Conservation (phyloP, 2,329 filamentous ascomycete genomes). For the Ascochyta clinopodiicola region DNA sequence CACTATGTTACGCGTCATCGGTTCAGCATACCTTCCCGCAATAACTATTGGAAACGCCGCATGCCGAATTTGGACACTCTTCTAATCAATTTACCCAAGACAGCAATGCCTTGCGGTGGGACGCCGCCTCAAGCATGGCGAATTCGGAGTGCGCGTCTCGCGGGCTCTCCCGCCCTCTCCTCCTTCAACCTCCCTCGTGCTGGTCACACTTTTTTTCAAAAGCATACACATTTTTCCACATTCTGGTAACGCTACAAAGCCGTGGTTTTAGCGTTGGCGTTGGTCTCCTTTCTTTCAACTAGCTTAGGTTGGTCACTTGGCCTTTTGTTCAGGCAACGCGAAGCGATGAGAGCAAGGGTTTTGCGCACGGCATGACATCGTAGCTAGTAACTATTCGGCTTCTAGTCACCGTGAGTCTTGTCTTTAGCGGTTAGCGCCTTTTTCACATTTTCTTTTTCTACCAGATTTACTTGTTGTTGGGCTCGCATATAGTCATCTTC, state of each 20-base stretch:
- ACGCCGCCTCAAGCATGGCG: conserved; percentile 2
- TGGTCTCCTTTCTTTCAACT: conserved; percentile 9
- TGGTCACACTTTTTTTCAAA: conserved; percentile 14
- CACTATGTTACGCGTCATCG: conserved; percentile 18
- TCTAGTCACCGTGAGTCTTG: not conserved
- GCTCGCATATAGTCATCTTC: conserved; percentile 1
- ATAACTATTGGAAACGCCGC: not conserved
- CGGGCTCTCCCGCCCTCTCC: not conserved
- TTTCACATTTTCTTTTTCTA: not conserved
- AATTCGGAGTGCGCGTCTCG: conserved; percentile 10
- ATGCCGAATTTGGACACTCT: not conserved
- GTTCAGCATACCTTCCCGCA: conserved; percentile 4
- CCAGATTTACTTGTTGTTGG: not conserved
- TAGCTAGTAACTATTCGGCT: not conserved
- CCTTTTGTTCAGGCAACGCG: conserved; percentile 1
- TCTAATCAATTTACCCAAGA: conserved; percentile 8
- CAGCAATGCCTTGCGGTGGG: conserved; percentile 9
- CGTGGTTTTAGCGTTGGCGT: conserved; percentile 17
- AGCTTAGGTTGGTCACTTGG: conserved; percentile 8
- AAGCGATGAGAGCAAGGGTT: conserved; percentile 3
- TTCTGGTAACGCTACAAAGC: conserved; percentile 7
- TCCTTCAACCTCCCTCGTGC: conserved; percentile 4
- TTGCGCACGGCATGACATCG: conserved; percentile 4
- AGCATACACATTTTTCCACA: conserved; percentile 9
- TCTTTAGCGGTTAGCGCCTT: not conserved